These are phyloP conservation scores for Coniochaeta sp. DNA, from an alignment of 2,329 filamentous ascomycete species.

Conservation along the genomic window DNA sequence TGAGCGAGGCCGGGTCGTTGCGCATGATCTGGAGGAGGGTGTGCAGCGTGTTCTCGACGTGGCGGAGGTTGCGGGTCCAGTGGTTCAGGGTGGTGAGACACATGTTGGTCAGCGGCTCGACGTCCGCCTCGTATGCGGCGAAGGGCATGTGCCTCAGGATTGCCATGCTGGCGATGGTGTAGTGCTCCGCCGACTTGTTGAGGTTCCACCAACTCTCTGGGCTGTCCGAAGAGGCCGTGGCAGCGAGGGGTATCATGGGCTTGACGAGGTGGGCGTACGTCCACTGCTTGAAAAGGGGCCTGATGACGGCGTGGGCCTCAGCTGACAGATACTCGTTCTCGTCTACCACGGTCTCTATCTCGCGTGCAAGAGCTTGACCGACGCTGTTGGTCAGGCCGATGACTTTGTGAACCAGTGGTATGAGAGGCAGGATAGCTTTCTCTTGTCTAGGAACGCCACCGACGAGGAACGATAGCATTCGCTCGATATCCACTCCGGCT, in stretches of 20 bases:
- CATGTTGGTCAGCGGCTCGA: conserved; percentile 38
- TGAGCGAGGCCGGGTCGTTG: conserved; percentile 36
- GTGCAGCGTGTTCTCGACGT: conserved; percentile 28
- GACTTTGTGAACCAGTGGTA: conserved; percentile 20
- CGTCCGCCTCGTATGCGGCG: conserved; percentile 44
- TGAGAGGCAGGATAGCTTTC: conserved; percentile 23
- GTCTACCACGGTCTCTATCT: conserved; percentile 34
- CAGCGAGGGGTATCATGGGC: conserved; percentile 36
- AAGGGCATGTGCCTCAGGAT: conserved; percentile 43
- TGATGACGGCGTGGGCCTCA: conserved; percentile 34
- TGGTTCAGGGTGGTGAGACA: conserved; percentile 40
- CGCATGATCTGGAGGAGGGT: conserved; percentile 41
- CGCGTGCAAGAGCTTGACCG: conserved; percentile 33
- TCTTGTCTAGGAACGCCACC: conserved; percentile 25
- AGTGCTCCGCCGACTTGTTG: conserved; percentile 22
- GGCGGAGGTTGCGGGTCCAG: conserved; percentile 13
- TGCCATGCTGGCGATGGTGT: conserved; percentile 39
- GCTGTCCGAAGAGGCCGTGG: conserved; percentile 17
- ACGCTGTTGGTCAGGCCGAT: conserved; percentile 20
- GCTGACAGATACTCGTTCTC: conserved; percentile 29
- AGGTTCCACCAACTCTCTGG: conserved; percentile 9
- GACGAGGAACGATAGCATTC: conserved; percentile 16
- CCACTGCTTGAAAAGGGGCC: conserved; percentile 38
- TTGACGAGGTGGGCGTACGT: conserved; percentile 38
- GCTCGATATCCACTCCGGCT: conserved; percentile 14